These are phyloP conservation scores for Buddleja alternifolia DNA, from an alignment of 257 asterid species.

Conservation along the genomic window DNA sequence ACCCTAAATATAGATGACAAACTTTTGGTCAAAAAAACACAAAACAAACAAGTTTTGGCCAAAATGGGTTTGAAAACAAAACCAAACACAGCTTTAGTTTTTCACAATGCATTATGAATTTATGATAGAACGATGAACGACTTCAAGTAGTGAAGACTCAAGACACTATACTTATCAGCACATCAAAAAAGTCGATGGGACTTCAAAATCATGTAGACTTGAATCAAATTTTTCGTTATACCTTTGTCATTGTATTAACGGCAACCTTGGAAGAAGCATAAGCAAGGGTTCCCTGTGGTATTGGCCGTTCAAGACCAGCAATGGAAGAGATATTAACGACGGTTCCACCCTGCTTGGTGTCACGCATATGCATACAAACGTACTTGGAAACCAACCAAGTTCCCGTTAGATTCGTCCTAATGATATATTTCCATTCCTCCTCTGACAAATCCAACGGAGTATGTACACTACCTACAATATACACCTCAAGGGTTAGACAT, in stretches of 20 bases:
- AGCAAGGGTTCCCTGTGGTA: slow-evolving; percentile 53
- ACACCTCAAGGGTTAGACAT: too few relatives aligned
- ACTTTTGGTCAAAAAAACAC: too few relatives aligned
- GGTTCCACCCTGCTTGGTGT: slow-evolving; percentile 49
- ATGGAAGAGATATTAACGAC: slow-evolving; percentile 68
- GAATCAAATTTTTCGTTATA: not conserved
- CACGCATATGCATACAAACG: slow-evolving; percentile 46
- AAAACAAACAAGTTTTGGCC: too few relatives aligned
- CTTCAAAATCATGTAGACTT: not conserved
- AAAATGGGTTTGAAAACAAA: too few relatives aligned
- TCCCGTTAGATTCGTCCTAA: slow-evolving; percentile 51
- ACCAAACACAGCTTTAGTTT: too few relatives aligned
- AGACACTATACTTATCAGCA: too few relatives aligned
- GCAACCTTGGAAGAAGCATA: slow-evolving; percentile 63
- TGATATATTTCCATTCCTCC: slow-evolving; percentile 50
- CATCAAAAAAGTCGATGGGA: not conserved
- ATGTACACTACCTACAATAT: slow-evolving; percentile 40
- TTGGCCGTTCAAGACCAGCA: slow-evolving; percentile 58
- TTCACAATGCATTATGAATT: too few relatives aligned
- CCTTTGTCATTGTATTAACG: slow-evolving; percentile 59
- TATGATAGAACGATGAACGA: too few relatives aligned
- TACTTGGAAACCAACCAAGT: slow-evolving; percentile 61
- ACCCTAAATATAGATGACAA: too few relatives aligned
- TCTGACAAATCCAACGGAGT: slow-evolving; percentile 52
- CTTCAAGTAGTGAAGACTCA: too few relatives aligned